Evolutionary conservation across 2,329 filamentous ascomycete genomes (phyloP), one percentile per base, ranked within the genome.

Genomic region (Colletotrichum lindemuthianum): DNA sequence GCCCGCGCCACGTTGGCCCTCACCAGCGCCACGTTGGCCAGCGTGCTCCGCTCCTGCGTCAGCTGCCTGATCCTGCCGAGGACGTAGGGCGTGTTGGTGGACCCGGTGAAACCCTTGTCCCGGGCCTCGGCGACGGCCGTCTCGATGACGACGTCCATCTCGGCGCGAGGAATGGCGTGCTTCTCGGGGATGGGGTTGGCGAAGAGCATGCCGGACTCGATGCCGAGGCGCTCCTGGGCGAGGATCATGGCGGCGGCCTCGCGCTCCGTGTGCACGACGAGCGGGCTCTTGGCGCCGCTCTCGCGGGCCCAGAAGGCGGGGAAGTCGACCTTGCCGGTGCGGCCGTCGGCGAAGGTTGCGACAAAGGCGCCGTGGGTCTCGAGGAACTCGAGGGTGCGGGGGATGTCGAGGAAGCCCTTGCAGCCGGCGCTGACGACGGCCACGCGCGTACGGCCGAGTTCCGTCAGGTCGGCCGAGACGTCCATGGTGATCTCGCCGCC

Each of bases 381-480:
- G 16, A 90, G 81, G 70, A 84, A 84, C 79, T 99, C 96, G 6
- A 99, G 83, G 0, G 96, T 99, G 56, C 92, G 86, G 2, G 91
- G 89, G 65, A 97, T 93, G 74, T 99, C 96, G 41, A 99, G 83
- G 76, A 99, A 98, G 67, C 95, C 96, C 80, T 99, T 99, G 80
- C 93, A 96, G 12, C 96, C 96, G 69, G 92, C 93, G 76, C 90
- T 92, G 56, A 99, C 83, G 2, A 99, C 94, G 33, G 94, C 90
- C 56, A 99, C 90, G 10, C 92, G 88, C 8, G 94, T 97, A 63
- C 93, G 86, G 13, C 96, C 94, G 54, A 99, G 86, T 82, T 98
- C 96, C 4, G 92, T 97, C 66, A 99, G 84, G 78, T 99, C 96
- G 44, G 96, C 95, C 66, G 95, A 98, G 67, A 99, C 88, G 75